Base-by-base conservation (phyloP, 257 asterid species). In the Solanum pennellii region DNA sequence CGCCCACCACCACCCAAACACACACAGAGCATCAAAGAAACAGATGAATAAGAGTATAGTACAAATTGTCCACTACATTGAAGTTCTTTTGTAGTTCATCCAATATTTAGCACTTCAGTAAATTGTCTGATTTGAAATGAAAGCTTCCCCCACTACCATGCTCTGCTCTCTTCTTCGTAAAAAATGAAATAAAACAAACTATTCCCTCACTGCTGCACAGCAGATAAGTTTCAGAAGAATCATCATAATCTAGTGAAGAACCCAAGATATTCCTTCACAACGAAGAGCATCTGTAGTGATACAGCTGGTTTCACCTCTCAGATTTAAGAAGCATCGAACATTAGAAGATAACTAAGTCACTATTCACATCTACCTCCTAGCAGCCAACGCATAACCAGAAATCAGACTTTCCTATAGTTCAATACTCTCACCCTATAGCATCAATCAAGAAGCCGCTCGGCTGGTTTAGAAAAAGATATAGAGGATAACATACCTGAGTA, bases 401-500 rank as follows among this genome's bases (percentile, higher is more conserved):
- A 44, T 77, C 41, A 44, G 41, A 15, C 25, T 77, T 44, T 25
- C 83, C 56, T 12, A 76, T 44, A 77, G 65, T 77, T 25, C n/a
- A n/a, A 44, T 77, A 62, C 84, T 41, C 62, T 79, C 39, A 44
- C 14, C 49, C 84, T 4, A 45, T 25, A 79, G 39, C 49, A 25
- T 79, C 65, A 44, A 44, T 44, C 65, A 79, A 79, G 62, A 79
- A 79, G 9, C 84, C 87, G 80, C 79, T 88, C 33, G 35, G 74
- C 66, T 82, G 69, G 37, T 35, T 52, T 76, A 83, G 74, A 72
- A 77, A 85, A 86, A 62, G 88, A 75, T 83, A 79, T 23, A 74
- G n/a, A 47, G 88, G 88, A 83, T 84, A 18, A 47, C 89, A 87
- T 88, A 95, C 99, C 99, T 91, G 94, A 83, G 89, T 31, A 89